These are phyloP conservation scores for Cylindrodendrum hubeiense DNA, from an alignment of 2,329 filamentous ascomycete species.

Conservation along the genomic window DNA sequence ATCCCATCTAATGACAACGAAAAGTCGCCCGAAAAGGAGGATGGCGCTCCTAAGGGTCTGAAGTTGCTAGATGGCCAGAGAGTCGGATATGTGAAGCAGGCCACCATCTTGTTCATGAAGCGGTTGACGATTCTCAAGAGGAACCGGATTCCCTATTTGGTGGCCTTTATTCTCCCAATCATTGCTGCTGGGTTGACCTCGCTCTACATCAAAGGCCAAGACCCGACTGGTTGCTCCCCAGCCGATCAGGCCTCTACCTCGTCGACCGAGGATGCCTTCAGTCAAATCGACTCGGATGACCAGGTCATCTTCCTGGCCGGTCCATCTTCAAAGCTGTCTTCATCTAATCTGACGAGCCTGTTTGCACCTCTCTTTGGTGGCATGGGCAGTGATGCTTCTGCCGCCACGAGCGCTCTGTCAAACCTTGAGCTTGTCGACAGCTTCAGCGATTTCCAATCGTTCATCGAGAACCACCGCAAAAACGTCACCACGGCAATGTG, in stretches of 20 bases:
- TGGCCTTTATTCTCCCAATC: slow-evolving; percentile 82
- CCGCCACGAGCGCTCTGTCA: slow-evolving; percentile 34
- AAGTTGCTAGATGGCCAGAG: slow-evolving; percentile 76
- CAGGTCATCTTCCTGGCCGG: slow-evolving; percentile 48
- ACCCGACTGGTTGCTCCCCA: slow-evolving; percentile 65
- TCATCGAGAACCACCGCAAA: slow-evolving; percentile 71
- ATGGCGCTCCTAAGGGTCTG: slow-evolving; percentile 53
- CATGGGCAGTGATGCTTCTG: slow-evolving; percentile 35
- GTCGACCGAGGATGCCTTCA: slow-evolving; percentile 53
- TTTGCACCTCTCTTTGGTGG: slow-evolving; percentile 56
- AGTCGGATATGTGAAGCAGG: slow-evolving; percentile 78
- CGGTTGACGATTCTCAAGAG: slow-evolving; percentile 80
- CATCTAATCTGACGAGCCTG: slow-evolving; percentile 46
- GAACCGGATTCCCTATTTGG: slow-evolving; percentile 82
- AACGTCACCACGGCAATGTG: slow-evolving; percentile 84
- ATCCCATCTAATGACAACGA: slow-evolving; percentile 35
- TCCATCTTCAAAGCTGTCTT: slow-evolving; percentile 53
- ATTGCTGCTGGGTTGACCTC: slow-evolving; percentile 83
- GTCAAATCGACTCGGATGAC: slow-evolving; percentile 46
- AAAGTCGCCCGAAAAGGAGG: slow-evolving; percentile 39
- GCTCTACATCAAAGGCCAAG: slow-evolving; percentile 75
- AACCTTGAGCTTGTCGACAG: slow-evolving; percentile 69
- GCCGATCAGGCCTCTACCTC: slow-evolving; percentile 59
- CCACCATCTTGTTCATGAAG: slow-evolving; percentile 81
- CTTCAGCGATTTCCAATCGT: slow-evolving; percentile 75